A percentile compares a stretch with the other conserved stretches of the same genome.
Conservation (phyloP, 106 monocot genomes). For the Iris macrosiphon region DNA sequence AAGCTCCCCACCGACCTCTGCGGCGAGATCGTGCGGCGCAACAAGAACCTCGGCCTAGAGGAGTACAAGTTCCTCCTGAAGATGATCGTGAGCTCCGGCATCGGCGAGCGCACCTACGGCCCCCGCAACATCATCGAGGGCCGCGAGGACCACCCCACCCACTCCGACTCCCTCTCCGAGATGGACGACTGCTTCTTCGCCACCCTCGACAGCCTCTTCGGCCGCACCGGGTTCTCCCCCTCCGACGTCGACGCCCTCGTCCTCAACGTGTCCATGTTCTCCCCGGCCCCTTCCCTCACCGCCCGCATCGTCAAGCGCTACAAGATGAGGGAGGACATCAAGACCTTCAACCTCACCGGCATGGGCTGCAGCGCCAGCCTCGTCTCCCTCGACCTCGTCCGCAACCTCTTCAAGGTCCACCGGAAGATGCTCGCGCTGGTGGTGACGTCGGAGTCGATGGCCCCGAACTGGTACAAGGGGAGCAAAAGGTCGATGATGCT, state of each 20-base stretch:
- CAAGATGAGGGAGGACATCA: slow-evolving; percentile 46
- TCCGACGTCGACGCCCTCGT: slow-evolving; percentile 30
- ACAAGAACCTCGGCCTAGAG: slow-evolving; percentile 29
- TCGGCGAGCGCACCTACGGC: slow-evolving; percentile 52
- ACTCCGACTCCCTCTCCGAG: slow-evolving; percentile 19
- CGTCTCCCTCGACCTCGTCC: slow-evolving; percentile 38
- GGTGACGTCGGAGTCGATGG: slow-evolving; percentile 59
- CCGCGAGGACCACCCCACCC: slow-evolving; percentile 4
- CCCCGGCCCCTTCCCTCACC: slow-evolving; percentile 32
- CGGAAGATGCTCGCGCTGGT: slow-evolving; percentile 39
- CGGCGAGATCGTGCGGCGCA: slow-evolving; percentile 36
- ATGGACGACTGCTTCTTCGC: slow-evolving; percentile 41
- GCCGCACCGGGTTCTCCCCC: slow-evolving; percentile 18
- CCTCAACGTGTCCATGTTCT: slow-evolving; percentile 51
- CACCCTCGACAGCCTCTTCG: slow-evolving; percentile 22
- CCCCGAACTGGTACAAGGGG: slow-evolving; percentile 66
- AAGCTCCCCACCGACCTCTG: slow-evolving; percentile 46
- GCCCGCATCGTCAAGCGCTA: slow-evolving; percentile 27
- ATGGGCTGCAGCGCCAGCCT: slow-evolving; percentile 57
- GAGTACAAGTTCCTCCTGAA: slow-evolving; percentile 55
- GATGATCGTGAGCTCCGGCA: slow-evolving; percentile 42
- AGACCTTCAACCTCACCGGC: slow-evolving; percentile 30
- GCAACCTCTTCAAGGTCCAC: slow-evolving; percentile 16
- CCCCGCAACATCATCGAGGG: slow-evolving; percentile 32
- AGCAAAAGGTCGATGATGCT: slow-evolving; percentile 56